phyloP scores from a whole-genome alignment of 2,329 filamentous ascomycete species.

The Nakataea oryzae region DNA sequence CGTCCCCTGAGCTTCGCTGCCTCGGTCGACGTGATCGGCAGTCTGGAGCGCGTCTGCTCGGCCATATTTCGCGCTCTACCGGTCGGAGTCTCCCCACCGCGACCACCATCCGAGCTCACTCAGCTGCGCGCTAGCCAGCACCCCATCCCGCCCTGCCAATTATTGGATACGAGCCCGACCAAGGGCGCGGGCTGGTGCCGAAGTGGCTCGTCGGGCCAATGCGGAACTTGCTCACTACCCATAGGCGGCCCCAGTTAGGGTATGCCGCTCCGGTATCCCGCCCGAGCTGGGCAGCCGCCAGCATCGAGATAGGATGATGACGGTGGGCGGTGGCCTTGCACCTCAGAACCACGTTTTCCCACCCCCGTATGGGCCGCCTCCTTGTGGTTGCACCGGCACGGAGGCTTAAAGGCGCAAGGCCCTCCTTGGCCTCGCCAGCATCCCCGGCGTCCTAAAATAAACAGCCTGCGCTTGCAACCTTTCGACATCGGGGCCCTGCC shows the following conservation, averaged over 20 bases:
- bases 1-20: no score
- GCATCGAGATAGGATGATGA: not conserved
- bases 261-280: not conserved
- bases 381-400: not conserved
- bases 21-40: not conserved
- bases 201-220: no score
- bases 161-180: no score
- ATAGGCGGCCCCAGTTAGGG: not conserved
- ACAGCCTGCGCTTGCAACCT: not conserved
- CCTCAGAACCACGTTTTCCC: not conserved
- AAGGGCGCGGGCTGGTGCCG: no score
- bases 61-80: not conserved
- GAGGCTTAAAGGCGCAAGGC: not conserved
- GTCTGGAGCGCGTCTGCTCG: not conserved
- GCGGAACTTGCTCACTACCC: not conserved
- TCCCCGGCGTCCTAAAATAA: not conserved
- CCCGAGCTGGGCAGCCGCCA: not conserved
- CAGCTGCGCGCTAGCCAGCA: not conserved
- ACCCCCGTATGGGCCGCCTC: not conserved
- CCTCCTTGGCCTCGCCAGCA: not conserved
- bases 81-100: not conserved
- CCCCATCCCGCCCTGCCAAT: no score
- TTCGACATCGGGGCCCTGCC: not conserved
- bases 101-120: not conserved
- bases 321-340: not conserved